Conservation (phyloP, 768 basidiomycete species). For the Mycena polygramma region DNA sequence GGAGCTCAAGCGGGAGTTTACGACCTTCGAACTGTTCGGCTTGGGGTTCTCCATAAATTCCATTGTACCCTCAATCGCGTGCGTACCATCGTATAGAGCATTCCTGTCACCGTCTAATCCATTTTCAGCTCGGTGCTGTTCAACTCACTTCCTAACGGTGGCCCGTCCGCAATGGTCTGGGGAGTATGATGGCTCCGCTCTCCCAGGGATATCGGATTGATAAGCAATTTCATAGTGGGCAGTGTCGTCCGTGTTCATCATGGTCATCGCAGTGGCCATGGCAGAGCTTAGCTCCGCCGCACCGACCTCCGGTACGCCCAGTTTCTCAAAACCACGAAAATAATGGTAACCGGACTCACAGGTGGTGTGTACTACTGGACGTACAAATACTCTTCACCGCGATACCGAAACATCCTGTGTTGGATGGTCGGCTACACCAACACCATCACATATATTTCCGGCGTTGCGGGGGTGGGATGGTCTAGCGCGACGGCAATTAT, state of each 20-base stretch:
- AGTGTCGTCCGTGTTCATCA: background rate
- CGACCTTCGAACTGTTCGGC: background rate
- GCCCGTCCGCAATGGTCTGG: background rate
- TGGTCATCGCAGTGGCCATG: slow-evolving; percentile 3
- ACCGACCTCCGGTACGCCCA: no score
- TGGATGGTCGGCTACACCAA: slow-evolving; percentile 68
- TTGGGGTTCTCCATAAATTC: background rate
- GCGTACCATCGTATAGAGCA: background rate
- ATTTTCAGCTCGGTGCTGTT: background rate
- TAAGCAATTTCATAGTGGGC: background rate
- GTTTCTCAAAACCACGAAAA: no score
- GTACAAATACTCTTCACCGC: slow-evolving; percentile 53
- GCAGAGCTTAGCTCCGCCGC: background rate
- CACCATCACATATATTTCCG: slow-evolving; percentile 63
- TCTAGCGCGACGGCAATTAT: slow-evolving; percentile 74
- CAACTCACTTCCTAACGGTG: background rate
- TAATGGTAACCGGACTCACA: slow-evolving; percentile 17
- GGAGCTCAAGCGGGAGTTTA: background rate
- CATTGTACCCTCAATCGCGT: background rate
- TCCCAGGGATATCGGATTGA: background rate
- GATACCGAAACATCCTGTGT: slow-evolving; percentile 61
- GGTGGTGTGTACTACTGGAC: slow-evolving; percentile 66
- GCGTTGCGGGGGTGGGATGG: slow-evolving; percentile 70
- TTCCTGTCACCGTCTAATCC: background rate
- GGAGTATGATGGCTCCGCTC: background rate